Percentiles rank a stretch among this genome's conserved stretches.
phyloP scores from a whole-genome alignment of 345 rosid genomes.

The Leavenworthia alabamica region DNA sequence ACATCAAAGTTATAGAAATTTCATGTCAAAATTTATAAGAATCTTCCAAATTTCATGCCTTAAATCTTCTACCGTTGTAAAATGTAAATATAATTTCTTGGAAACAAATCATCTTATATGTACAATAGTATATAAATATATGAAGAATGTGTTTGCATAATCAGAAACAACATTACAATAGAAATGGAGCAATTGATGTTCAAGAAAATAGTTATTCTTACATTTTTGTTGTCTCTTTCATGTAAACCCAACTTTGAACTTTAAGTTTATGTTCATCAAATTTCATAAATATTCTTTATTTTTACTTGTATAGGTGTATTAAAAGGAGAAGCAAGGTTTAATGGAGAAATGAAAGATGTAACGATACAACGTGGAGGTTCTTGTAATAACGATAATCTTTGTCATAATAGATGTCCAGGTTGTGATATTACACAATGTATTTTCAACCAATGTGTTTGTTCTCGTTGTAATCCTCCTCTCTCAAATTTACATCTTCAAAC shows the following conservation, averaged over 20 bases:
- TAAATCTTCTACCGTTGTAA: neutral
- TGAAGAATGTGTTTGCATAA: neutral
- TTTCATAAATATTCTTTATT: neutral
- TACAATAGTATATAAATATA: neutral
- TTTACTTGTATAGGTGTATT: neutral
- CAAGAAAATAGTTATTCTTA: neutral
- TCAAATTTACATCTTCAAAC: neutral
- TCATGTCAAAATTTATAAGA: neutral
- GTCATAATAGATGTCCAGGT: constrained; percentile 10
- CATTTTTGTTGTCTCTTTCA: constrained; percentile 4
- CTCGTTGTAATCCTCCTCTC: neutral
- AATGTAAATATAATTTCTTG: neutral
- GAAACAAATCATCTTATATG: constrained; percentile 4
- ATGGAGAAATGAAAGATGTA: constrained; percentile 9
- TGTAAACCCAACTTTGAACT: constrained; percentile 6
- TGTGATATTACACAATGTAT: neutral
- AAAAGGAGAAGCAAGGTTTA: constrained; percentile 9
- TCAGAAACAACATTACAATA: neutral
- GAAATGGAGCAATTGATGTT: neutral
- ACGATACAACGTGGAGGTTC: constrained; percentile 20
- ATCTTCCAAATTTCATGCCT: neutral
- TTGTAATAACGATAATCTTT: constrained; percentile 13
- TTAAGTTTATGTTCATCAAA: neutral
- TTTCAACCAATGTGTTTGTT: constrained; percentile 22
- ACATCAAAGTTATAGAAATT: too few species aligned